Evolutionary conservation across 768 basidiomycete species (phyloP).

Genomic region (Hebeloma cylindrosporum): DNA sequence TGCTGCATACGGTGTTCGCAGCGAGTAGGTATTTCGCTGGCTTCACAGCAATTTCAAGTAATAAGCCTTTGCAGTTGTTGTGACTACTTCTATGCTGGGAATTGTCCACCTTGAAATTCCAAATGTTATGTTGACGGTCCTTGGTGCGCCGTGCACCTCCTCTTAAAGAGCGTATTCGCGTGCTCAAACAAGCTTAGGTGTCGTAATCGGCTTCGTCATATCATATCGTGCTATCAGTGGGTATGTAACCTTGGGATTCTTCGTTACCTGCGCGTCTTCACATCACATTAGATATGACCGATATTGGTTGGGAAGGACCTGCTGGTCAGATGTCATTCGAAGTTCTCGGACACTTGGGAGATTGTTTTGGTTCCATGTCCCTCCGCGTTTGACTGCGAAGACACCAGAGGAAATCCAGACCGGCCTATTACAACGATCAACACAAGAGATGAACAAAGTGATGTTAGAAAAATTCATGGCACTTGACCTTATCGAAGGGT

Average conservation of each 20-base stretch:
- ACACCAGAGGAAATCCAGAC: conserved; percentile 35
- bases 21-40: conserved; percentile 32
- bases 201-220: conserved; percentile 63
- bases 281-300: conserved; percentile 49
- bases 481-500: conserved; percentile 60
- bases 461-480: conserved; percentile 65
- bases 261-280: conserved; percentile 1
- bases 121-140: conserved; percentile 58
- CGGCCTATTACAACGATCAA: conserved; percentile 31
- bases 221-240: conserved; percentile 64
- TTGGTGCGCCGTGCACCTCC: conserved; percentile 37
- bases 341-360: conserved; percentile 50
- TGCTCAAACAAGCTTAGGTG: conserved; percentile 30
- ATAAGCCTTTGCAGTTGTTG: conserved; percentile 35
- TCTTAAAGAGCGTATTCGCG: neutral
- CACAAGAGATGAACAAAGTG: conserved; percentile 45
- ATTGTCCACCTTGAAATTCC: conserved; percentile 47
- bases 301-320: conserved; percentile 58
- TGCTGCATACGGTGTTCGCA: conserved; percentile 61
- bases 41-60: neutral
- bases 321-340: conserved; percentile 58
- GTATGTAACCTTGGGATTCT: conserved; percentile 29
- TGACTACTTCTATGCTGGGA: conserved; percentile 41
- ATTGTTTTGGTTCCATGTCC: conserved; percentile 64
- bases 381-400: conserved; percentile 44